phyloP scores from a whole-genome alignment of 805 yeast genomes.

The Zygosaccharomyces bisporus region DNA sequence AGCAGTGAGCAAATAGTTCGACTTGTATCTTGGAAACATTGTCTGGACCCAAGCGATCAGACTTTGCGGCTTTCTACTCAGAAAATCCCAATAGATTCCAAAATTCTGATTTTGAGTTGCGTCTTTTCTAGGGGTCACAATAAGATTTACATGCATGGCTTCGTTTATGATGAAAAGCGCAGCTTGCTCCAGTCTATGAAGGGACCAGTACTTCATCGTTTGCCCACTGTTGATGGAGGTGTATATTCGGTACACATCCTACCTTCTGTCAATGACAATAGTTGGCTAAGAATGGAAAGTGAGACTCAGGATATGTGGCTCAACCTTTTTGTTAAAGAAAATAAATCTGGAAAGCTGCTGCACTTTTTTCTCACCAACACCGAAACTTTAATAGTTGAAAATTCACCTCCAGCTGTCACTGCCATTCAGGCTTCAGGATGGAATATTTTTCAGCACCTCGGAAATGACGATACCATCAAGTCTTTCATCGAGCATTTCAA shows the following conservation, averaged over 20 bases:
- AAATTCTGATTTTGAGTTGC: conserved; percentile 14
- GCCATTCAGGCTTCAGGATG: background rate
- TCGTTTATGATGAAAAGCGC: conserved; percentile 13
- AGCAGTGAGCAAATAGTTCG: conserved; percentile 39
- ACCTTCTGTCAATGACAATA: conserved; percentile 2
- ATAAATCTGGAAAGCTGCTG: conserved; percentile 5
- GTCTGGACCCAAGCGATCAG: conserved; percentile 50
- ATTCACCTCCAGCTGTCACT: background rate
- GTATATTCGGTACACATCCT: conserved; percentile 8
- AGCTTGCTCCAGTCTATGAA: conserved; percentile 18
- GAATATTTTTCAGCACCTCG: background rate
- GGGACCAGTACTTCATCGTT: conserved; percentile 16
- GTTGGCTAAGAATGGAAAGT: background rate
- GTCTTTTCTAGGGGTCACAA: conserved; percentile 23
- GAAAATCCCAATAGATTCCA: conserved; percentile 14
- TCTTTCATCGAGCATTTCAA: background rate
- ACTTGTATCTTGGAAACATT: conserved; percentile 71
- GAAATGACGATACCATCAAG: background rate
- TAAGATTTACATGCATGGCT: conserved; percentile 22
- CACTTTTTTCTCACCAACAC: conserved; percentile 9
- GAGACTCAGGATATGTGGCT: conserved; percentile 2
- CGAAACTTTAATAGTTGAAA: background rate
- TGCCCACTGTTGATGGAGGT: conserved; percentile 16
- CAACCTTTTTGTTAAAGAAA: conserved; percentile 9
- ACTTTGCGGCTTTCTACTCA: conserved; percentile 43